Percentiles rank a stretch among this genome's conserved stretches.
phyloP scores from a whole-genome alignment of 306 rosid genomes.

The Chamaecrista fasciculata region DNA sequence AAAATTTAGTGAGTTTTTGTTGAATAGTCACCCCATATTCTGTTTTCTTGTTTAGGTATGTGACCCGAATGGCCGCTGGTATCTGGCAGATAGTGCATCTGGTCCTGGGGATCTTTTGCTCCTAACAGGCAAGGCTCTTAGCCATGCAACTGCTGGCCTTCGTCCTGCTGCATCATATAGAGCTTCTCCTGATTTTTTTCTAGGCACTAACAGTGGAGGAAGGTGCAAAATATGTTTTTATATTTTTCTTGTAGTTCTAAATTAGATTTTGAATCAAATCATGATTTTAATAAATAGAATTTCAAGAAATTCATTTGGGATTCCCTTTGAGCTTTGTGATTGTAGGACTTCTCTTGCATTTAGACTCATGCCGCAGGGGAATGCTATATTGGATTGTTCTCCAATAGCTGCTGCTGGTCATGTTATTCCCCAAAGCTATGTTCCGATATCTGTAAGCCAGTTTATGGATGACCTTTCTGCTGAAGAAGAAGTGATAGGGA shows the following conservation, averaged over 20 bases:
- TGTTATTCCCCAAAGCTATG: constrained; percentile 84
- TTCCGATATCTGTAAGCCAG: constrained; percentile 94
- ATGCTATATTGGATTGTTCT: constrained; percentile 89
- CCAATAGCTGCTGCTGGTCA: constrained; percentile 96
- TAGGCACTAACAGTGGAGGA: constrained; percentile 59
- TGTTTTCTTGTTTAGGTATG: constrained; percentile 60
- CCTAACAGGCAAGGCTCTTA: constrained; percentile 90
- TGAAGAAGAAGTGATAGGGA: constrained; percentile 73
- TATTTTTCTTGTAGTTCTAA: constrained; percentile 14
- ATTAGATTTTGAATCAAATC: constrained; percentile 23
- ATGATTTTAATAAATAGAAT: background rate
- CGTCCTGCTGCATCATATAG: constrained; percentile 83
- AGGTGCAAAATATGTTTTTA: constrained; percentile 45
- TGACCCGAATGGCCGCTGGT: constrained; percentile 97
- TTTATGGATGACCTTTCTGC: constrained; percentile 98
- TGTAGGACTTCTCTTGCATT: constrained; percentile 95
- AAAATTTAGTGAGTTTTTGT: constrained; percentile 10
- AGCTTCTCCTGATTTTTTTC: constrained; percentile 60
- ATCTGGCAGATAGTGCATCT: constrained; percentile 70
- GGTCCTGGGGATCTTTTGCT: constrained; percentile 91
- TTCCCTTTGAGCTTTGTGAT: constrained; percentile 38
- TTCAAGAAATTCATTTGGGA: constrained; percentile 36
- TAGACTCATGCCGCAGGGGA: constrained; percentile 96
- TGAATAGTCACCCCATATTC: background rate
- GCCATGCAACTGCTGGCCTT: constrained; percentile 91